Evolutionary conservation across 371 early-diverging fungal species (phyloP).

Genomic region (Mortierella sp.): DNA sequence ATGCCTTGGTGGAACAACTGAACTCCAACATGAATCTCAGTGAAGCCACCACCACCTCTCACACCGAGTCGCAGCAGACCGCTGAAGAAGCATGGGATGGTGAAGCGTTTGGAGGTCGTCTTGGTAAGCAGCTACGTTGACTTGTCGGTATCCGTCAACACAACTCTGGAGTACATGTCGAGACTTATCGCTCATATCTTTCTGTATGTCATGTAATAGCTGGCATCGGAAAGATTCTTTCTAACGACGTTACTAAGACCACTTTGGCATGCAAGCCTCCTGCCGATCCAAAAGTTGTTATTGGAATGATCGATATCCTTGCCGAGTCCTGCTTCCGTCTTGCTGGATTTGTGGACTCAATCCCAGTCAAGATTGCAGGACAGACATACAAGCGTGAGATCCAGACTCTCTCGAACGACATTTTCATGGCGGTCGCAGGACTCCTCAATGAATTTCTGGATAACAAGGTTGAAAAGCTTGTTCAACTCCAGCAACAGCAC

Average conservation of each 20-base stretch:
- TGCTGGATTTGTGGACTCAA: conserved; percentile 46
- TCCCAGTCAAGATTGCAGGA: conserved; percentile 48
- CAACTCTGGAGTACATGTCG: not conserved
- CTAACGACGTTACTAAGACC: conserved; percentile 43
- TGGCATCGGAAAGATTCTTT: conserved; percentile 32
- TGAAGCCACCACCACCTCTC: not conserved
- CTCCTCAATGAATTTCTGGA: conserved; percentile 50
- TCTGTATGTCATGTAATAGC: conserved; percentile 8
- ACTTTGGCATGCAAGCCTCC: conserved; percentile 52
- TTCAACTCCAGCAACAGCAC: conserved; percentile 31
- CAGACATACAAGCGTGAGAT: conserved; percentile 47
- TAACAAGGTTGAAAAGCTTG: conserved; percentile 21
- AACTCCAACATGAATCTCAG: conserved; percentile 15
- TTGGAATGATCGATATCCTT: conserved; percentile 42
- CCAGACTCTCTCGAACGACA: conserved; percentile 37
- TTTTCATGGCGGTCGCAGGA: conserved; percentile 40
- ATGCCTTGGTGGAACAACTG: conserved; percentile 32
- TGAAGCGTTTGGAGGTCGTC: conserved; percentile 40
- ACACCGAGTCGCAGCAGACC: not conserved
- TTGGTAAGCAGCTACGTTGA: conserved; percentile 14
- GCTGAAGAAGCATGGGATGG: conserved; percentile 50
- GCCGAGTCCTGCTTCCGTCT: conserved; percentile 49
- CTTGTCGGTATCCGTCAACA: not conserved
- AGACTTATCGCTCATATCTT: not conserved
- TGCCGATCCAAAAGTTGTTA: conserved; percentile 40